Base-by-base conservation (phyloP, 1,284 basidiomycete species). In the Schizophyllum amplum region DNA sequence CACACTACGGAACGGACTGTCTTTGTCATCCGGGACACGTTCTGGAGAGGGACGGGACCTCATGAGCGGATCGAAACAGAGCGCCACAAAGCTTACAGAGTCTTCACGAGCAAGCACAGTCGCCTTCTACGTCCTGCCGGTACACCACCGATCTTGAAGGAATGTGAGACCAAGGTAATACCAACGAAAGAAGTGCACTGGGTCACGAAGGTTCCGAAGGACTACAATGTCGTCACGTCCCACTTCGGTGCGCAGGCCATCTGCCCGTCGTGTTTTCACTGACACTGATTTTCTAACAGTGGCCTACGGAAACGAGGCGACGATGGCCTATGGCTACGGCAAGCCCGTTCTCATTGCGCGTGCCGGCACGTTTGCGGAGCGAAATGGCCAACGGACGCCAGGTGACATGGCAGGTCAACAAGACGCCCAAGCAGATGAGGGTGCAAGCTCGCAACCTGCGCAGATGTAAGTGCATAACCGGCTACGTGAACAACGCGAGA, bases 21-120 rank as follows among this genome's bases (percentile, higher is more conserved):
- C 13, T 42, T 58, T 6, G 1, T 3, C 24, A 9, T 0, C 17
- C 42, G 54, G 53, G 53, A 55, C 25, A 48, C 54, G 1, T 24
- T 42, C 4, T 46, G 54, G 51, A 58, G 55, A 24, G 57, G 53
- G 5, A 20, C 54, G 17, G 57, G 55, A 11, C 51, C 57, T 17
- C 54, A 42, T 17, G 13, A 42, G 33, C 33, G 49, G 2, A 47
- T 58, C n/a, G 51, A 48, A 15, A 52, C 51, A 7, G 54, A 48
- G 25, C 25, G 33, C 46, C 13, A 48, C 11, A 13, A 17, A 13
- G 13, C 33, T 2, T 42, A 42, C 33, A 17, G 17, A 17, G 17
- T 17, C 13, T 42, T 13, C 33, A 42, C 33, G 33, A 42, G 17
- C 33, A 42, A 42, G 33, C 11, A 9, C 13, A 42, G 33, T 9